Evolutionary conservation across 1,139 yeast species (phyloP).

Genomic region (Candida sp.): DNA sequence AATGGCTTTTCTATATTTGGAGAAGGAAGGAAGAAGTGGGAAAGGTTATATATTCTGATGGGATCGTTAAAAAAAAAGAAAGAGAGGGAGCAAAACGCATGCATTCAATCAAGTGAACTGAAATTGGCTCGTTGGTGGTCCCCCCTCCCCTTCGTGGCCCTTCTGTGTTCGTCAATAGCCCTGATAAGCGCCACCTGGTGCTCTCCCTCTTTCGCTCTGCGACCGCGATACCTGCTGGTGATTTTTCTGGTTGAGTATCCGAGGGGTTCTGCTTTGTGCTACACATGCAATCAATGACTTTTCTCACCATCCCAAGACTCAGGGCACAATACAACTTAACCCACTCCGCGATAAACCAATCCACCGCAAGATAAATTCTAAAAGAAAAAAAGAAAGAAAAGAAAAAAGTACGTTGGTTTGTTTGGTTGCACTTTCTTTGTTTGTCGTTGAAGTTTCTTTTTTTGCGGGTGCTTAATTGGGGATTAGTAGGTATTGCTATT

Average conservation of each 20-base stretch:
- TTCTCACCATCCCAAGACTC: background rate
- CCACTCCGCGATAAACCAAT: background rate
- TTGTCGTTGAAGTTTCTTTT: background rate
- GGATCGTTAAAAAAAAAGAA: too few relatives aligned
- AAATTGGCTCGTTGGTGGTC: too few relatives aligned
- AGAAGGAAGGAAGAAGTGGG: background rate
- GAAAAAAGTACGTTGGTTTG: background rate
- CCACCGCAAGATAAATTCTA: background rate
- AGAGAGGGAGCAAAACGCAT: too few relatives aligned
- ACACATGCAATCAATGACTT: background rate
- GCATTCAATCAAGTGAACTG: too few relatives aligned
- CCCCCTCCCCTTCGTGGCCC: too few relatives aligned
- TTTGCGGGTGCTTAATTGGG: background rate
- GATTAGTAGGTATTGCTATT: too few relatives aligned
- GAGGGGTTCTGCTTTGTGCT: too few relatives aligned
- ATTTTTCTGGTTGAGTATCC: too few relatives aligned
- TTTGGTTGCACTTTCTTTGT: background rate
- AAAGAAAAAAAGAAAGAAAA: background rate
- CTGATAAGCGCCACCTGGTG: too few relatives aligned
- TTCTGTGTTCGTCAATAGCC: too few relatives aligned
- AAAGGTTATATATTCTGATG: background rate
- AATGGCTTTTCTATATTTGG: background rate
- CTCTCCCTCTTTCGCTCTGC: too few relatives aligned
- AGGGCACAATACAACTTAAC: background rate
- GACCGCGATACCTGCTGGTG: too few relatives aligned